Conservation (phyloP, 306 rosid genomes). For the Castanea mollissima region DNA sequence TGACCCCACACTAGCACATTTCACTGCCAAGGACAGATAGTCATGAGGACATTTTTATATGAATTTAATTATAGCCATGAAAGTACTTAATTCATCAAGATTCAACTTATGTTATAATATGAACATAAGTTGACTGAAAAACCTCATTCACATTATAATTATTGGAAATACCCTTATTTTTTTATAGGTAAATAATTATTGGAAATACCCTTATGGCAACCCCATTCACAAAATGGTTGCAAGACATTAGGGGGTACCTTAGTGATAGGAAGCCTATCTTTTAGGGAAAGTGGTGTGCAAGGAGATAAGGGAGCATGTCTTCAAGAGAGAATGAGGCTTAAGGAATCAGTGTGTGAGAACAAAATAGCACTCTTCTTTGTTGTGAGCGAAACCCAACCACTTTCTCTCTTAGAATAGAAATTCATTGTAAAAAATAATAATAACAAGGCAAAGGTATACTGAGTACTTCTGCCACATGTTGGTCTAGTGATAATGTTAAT, state of each 20-base stretch:
- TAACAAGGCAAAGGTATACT: neutral
- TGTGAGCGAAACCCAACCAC: neutral
- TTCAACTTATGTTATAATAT: too few species aligned
- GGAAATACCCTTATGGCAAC: neutral
- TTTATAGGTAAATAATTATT: too few species aligned
- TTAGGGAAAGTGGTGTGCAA: neutral
- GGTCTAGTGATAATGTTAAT: neutral
- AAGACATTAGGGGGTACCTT: neutral
- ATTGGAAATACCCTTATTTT: neutral
- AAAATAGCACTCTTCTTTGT: neutral
- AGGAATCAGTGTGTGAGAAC: neutral
- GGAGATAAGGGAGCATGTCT: neutral
- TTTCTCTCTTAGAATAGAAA: neutral
- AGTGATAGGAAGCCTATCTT: neutral
- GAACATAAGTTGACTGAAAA: neutral
- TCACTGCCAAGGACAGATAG: conserved; percentile 60
- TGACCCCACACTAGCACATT: conserved; percentile 62
- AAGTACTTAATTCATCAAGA: neutral
- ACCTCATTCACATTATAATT: neutral
- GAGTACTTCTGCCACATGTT: neutral
- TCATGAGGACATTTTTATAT: conserved; percentile 6
- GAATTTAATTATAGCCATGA: neutral
- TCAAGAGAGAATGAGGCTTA: neutral
- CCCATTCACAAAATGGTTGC: neutral
- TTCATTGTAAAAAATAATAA: neutral